Evolutionary conservation across 306 rosid genomes (phyloP).

Genomic region (Cercis canadensis): DNA sequence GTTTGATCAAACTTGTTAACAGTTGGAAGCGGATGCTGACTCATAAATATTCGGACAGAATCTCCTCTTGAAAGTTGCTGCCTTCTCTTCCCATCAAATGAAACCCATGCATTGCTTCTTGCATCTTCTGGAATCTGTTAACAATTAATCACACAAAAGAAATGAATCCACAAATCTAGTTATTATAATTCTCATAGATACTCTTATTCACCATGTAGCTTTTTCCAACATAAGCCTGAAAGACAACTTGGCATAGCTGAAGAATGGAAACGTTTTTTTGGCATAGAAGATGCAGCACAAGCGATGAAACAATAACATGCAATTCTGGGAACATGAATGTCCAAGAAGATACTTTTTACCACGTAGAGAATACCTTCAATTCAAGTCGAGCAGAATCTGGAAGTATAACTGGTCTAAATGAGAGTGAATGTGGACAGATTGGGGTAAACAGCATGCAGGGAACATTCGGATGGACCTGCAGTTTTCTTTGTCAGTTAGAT

Average conservation of each 20-base stretch:
- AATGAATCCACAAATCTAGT: conserved; percentile 23
- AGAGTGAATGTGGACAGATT: conserved; percentile 97
- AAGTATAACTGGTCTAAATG: conserved; percentile 98
- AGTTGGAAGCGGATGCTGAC: conserved; percentile 96
- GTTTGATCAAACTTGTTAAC: conserved; percentile 98
- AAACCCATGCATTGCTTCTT: conserved; percentile 97
- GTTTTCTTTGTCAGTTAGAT: conserved; percentile 34
- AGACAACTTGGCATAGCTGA: conserved; percentile 19
- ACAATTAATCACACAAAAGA: conserved; percentile 26
- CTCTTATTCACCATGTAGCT: conserved; percentile 22
- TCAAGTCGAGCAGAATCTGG: conserved; percentile 96
- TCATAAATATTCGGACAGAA: conserved; percentile 84
- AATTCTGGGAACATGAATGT: conserved; percentile 30
- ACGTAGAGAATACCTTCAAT: conserved; percentile 63
- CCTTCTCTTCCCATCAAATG: conserved; percentile 98
- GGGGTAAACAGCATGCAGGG: conserved; percentile 99
- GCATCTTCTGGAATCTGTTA: conserved; percentile 93
- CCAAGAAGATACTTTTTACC: background rate
- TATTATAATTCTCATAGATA: conserved; percentile 10
- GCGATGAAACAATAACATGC: conserved; percentile 25
- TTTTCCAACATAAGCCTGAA: conserved; percentile 8
- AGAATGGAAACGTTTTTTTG: background rate
- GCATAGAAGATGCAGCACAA: background rate
- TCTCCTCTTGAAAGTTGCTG: conserved; percentile 99
- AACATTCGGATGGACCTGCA: conserved; percentile 98